Conservation (phyloP, 2,329 filamentous ascomycete species). For the Ceratocystis harringtonii region DNA sequence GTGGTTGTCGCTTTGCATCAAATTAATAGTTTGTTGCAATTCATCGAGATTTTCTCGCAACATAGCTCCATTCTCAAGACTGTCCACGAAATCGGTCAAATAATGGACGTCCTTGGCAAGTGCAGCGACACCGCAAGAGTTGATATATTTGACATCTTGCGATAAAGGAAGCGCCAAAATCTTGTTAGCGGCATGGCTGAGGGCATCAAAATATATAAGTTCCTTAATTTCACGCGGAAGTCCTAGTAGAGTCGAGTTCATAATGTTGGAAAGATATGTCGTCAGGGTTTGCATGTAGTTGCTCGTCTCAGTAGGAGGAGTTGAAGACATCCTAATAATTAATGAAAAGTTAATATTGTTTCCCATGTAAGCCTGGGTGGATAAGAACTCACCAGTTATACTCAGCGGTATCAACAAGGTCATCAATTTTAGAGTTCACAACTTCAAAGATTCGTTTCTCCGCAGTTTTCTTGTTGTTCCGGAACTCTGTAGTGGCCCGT, state of each 20-base stretch:
- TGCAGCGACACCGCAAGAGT: slow-evolving; percentile 66
- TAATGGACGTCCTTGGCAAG: slow-evolving; percentile 73
- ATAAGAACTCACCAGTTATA: slow-evolving; percentile 61
- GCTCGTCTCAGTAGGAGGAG: slow-evolving; percentile 56
- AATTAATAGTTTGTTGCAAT: slow-evolving; percentile 75
- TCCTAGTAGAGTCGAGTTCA: slow-evolving; percentile 84
- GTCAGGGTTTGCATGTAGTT: slow-evolving; percentile 95
- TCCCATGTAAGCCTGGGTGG: neutral
- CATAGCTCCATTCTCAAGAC: slow-evolving; percentile 70
- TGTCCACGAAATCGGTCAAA: slow-evolving; percentile 72
- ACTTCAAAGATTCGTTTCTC: slow-evolving; percentile 97
- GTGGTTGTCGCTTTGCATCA: slow-evolving; percentile 79
- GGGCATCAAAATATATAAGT: slow-evolving; percentile 91
- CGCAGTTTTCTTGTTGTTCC: slow-evolving; percentile 81
- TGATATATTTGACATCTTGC: slow-evolving; percentile 68
- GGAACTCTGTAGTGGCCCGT: slow-evolving; percentile 72
- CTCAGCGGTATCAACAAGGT: slow-evolving; percentile 90
- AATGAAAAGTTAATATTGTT: slow-evolving; percentile 17
- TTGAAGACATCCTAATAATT: slow-evolving; percentile 34
- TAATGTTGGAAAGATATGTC: slow-evolving; percentile 84
- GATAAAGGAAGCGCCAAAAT: slow-evolving; percentile 70
- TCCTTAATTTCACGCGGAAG: slow-evolving; percentile 94
- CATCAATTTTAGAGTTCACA: slow-evolving; percentile 96
- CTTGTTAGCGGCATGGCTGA: slow-evolving; percentile 76
- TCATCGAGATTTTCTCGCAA: slow-evolving; percentile 82